Percentiles rank a stretch among this genome's conserved stretches.
These are phyloP conservation scores for Hygrophorus pudorinus DNA, from an alignment of 768 basidiomycete species.

Conservation along the genomic window DNA sequence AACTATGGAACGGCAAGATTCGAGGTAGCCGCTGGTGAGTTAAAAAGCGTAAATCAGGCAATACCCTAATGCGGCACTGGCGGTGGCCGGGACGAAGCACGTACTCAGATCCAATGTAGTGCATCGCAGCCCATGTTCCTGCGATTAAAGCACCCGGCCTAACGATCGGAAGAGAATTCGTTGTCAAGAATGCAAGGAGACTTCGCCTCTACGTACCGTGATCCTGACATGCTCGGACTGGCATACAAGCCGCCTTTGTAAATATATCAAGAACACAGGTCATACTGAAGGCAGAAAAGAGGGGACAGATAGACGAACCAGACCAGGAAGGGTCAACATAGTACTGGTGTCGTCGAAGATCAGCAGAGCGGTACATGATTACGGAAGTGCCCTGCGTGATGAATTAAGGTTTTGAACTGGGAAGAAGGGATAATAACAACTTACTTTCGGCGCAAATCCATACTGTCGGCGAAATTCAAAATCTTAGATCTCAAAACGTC, in stretches of 20 bases:
- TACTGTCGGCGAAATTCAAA: constrained; percentile 41
- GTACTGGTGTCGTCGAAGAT: constrained; percentile 76
- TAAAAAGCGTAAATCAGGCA: constrained; percentile 3
- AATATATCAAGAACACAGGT: constrained; percentile 6
- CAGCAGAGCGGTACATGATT: constrained; percentile 83
- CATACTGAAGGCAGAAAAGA: not conserved
- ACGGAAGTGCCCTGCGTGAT: constrained; percentile 71
- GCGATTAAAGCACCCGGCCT: constrained; percentile 91
- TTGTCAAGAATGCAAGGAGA: not conserved
- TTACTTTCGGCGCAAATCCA: constrained; percentile 87
- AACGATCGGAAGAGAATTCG: constrained; percentile 1
- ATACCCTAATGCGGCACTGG: not conserved
- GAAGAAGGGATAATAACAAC: constrained; percentile 7
- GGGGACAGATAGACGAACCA: constrained; percentile 28
- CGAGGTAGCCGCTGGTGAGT: constrained; percentile 65
- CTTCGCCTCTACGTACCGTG: constrained; percentile 45
- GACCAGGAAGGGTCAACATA: constrained; percentile 77
- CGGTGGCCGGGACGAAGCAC: constrained; percentile 17
- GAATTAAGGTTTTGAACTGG: not conserved
- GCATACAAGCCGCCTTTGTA: constrained; percentile 74
- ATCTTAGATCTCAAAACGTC: constrained; percentile 4
- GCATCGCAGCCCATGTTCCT: constrained; percentile 94
- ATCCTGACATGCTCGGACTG: constrained; percentile 84
- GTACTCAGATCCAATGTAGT: constrained; percentile 81
- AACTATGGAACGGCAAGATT: constrained; percentile 80